phyloP scores from a whole-genome alignment of 495 filamentous ascomycete species.

The Lasiosphaeria hispida region DNA sequence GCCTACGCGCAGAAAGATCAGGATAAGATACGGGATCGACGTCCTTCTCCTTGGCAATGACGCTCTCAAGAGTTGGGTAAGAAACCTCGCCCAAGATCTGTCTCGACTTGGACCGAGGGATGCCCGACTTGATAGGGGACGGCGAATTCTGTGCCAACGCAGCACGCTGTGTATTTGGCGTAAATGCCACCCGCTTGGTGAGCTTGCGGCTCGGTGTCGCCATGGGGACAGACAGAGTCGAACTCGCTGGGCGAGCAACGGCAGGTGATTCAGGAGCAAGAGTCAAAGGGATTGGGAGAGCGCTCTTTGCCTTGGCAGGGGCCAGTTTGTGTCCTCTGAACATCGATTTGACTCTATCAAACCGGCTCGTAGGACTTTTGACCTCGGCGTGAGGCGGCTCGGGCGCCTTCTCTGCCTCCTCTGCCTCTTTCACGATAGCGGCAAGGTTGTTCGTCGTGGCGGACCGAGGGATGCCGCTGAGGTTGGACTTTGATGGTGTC shows the following conservation, averaged over 20 bases:
- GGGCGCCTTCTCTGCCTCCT: constrained; percentile 18
- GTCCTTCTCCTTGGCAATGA: constrained; percentile 24
- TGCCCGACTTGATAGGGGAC: constrained; percentile 48
- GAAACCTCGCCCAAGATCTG: constrained; percentile 31
- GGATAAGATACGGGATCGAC: constrained; percentile 43
- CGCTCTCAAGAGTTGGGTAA: constrained; percentile 35
- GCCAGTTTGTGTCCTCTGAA: constrained; percentile 41
- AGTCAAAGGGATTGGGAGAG: constrained; percentile 35
- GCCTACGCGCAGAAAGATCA: constrained; percentile 39
- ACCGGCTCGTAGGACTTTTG: constrained; percentile 39
- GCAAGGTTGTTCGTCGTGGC: constrained; percentile 36
- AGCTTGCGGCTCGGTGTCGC: constrained; percentile 48
- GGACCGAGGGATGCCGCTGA: constrained; percentile 35
- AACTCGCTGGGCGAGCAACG: constrained; percentile 40
- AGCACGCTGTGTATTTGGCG: constrained; percentile 41
- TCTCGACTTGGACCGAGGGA: constrained; percentile 40
- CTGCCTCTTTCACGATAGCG: neutral
- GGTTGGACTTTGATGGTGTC: constrained; percentile 35
- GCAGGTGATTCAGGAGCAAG: constrained; percentile 43
- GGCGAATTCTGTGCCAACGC: constrained; percentile 42
- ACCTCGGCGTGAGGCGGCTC: constrained; percentile 23
- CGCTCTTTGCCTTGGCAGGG: constrained; percentile 37
- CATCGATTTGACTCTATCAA: constrained; percentile 52
- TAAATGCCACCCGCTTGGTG: constrained; percentile 47
- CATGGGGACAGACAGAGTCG: constrained; percentile 42